Evolutionary conservation across 208 protist genomes (phyloP).

Genomic region (Wallacemonas rigidus): DNA sequence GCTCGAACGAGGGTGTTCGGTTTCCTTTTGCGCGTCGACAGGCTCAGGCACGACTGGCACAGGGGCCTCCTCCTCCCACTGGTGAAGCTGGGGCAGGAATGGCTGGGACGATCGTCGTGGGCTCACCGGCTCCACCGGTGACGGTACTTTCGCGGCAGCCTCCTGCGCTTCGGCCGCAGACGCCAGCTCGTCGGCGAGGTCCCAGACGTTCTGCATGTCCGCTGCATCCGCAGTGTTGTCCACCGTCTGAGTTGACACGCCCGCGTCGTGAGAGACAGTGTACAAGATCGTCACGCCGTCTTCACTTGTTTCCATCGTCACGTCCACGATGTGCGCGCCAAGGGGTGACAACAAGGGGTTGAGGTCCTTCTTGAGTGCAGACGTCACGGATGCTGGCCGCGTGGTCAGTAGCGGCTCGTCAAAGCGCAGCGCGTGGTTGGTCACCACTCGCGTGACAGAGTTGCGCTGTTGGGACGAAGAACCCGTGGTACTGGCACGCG

Average conservation of each 20-base stretch:
- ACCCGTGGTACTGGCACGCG: background rate
- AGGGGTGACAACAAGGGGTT: background rate
- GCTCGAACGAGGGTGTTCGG: no score
- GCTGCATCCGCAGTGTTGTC: background rate
- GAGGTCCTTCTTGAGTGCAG: slow-evolving; percentile 14
- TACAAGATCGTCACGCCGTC: slow-evolving; percentile 14
- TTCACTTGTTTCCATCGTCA: background rate
- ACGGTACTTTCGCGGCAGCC: background rate
- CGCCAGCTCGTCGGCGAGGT: slow-evolving; percentile 11
- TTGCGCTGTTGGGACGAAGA: background rate
- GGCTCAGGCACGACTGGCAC: background rate
- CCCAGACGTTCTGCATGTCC: slow-evolving; percentile 12
- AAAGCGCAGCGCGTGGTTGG: slow-evolving; percentile 8
- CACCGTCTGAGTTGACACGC: background rate
- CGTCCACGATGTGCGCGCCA: background rate
- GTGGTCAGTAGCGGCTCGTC: slow-evolving; percentile 5
- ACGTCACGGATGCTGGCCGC: background rate
- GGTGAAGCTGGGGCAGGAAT: background rate
- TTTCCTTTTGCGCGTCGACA: no score
- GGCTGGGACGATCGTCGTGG: background rate
- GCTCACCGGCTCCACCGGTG: background rate
- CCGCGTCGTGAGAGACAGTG: slow-evolving; percentile 6
- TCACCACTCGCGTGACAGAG: background rate
- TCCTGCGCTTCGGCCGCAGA: background rate
- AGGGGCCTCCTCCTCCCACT: background rate